Evolutionary conservation across 306 rosid species (phyloP), one percentile per base, ranked within the genome.

Genomic region (Cotoneaster glaucophyllus): DNA sequence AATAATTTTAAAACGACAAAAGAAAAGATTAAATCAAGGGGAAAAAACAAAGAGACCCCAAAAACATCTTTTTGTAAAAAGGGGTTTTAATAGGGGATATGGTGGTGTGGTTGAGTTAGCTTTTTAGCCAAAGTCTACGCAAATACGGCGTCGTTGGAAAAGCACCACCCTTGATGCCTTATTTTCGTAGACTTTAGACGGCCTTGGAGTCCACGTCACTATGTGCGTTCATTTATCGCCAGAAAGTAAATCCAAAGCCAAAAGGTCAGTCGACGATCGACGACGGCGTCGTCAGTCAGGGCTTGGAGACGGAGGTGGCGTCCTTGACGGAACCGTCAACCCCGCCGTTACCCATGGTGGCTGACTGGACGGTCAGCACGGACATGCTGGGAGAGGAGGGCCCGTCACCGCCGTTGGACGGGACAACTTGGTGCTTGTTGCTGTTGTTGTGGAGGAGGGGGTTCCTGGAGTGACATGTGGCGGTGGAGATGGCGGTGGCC

Each of bases 351-450:
- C 78, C 90, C 71, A 84, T 63, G 25, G 90, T 65, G 28, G 86
- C 90, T 0, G 97, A 92, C 50, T 92, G 96, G 37, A 93, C 93
- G 4, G 97, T 90, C 79, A 90, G 74, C 29, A 86, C 93, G 21
- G 99, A 95, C 80, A 95, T 78, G 77, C 87, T 92, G 64, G 99
- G 99, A 5, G 99, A 92, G 28, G 98, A 68, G 1, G 99, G 99
- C 0, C 90, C 97, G 2, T 94, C 95, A 5, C 78, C 95, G 13
- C 79, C 89, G 90, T 86, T 85, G 57, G 93, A 85, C 65, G 77
- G 75, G 11, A 68, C 13, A 8, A 81, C 53, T 0, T 77, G 85
- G 64, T 67, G 5, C 64, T 69, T 71, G 57, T 22, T 53, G 58
- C 11, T 25, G 48, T 41, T 18, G 53, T 26, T 56, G 70, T 67